Evolutionary conservation across 768 basidiomycete genomes (phyloP).

Genomic region (Sarcodon sp.): DNA sequence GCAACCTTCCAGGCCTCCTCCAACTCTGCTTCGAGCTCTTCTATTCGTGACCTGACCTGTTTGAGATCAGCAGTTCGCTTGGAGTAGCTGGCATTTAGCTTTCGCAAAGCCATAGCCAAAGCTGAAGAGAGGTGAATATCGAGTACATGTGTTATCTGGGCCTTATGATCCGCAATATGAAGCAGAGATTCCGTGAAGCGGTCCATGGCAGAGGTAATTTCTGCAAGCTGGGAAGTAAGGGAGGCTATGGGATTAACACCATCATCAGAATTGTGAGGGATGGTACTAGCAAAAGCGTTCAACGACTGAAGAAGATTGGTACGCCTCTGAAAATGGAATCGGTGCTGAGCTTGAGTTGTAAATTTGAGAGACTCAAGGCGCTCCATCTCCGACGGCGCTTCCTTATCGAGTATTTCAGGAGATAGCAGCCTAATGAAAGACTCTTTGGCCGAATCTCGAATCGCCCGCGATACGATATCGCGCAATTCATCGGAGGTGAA

Average conservation of each 20-base stretch:
- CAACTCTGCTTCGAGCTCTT: constrained; percentile 52
- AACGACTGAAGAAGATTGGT: constrained; percentile 65
- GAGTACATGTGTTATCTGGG: constrained; percentile 45
- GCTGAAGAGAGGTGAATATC: constrained; percentile 69
- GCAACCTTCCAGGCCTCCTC: constrained; percentile 77
- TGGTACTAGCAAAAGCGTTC: constrained; percentile 31
- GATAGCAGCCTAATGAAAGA: constrained; percentile 63
- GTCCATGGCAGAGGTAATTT: constrained; percentile 48
- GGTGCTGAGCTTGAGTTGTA: constrained; percentile 49
- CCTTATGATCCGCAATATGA: constrained; percentile 45
- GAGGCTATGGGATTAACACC: constrained; percentile 26
- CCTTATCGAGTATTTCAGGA: constrained; percentile 43
- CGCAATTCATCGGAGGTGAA: constrained; percentile 44
- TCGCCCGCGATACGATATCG: constrained; percentile 57
- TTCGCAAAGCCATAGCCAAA: constrained; percentile 63
- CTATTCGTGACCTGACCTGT: constrained; percentile 31
- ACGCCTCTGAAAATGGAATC: constrained; percentile 52
- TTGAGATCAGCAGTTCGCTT: constrained; percentile 48
- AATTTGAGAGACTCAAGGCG: constrained; percentile 39
- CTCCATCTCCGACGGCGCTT: constrained; percentile 44
- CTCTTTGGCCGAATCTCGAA: constrained; percentile 53
- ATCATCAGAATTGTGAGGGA: constrained; percentile 15
- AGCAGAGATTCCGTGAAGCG: constrained; percentile 42
- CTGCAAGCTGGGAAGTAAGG: constrained; percentile 45
- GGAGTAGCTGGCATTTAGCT: constrained; percentile 66